These are phyloP conservation scores for Ustilago xerochloae DNA, from an alignment of 1,284 basidiomycete species.

Conservation along the genomic window DNA sequence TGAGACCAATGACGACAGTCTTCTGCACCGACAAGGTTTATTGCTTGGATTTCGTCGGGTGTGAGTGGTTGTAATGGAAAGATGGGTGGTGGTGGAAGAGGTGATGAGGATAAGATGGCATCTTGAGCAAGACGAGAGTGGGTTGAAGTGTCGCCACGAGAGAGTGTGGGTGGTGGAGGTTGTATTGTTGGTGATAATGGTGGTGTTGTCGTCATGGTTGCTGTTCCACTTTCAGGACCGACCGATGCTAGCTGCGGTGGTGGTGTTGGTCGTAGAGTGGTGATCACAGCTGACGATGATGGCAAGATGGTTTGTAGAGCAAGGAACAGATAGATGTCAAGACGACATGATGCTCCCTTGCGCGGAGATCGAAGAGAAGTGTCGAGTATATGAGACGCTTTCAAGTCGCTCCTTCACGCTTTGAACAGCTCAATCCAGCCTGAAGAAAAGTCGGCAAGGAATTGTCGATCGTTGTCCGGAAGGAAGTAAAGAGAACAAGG, in stretches of 20 bases:
- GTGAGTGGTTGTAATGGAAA: slow-evolving; percentile 27
- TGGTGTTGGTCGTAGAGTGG: background rate
- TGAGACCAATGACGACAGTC: slow-evolving; percentile 38
- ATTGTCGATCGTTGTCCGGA: too few relatives aligned
- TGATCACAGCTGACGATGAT: background rate
- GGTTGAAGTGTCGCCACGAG: background rate
- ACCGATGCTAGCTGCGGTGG: background rate
- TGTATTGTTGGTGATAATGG: slow-evolving; percentile 23
- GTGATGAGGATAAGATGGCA: background rate
- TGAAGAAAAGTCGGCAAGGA: too few relatives aligned
- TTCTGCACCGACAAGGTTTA: slow-evolving; percentile 32
- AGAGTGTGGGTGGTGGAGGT: slow-evolving; percentile 5
- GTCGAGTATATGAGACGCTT: slow-evolving; percentile 7
- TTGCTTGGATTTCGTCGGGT: slow-evolving; percentile 22
- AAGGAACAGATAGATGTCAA: slow-evolving; percentile 4
- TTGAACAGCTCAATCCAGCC: too few relatives aligned
- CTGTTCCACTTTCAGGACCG: background rate
- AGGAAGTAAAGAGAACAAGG: too few relatives aligned
- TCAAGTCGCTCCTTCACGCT: background rate
- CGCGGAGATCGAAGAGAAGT: background rate
- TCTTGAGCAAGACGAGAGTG: slow-evolving; percentile 8
- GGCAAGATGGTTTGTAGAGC: background rate
- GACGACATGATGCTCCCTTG: background rate
- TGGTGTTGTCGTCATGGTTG: background rate
- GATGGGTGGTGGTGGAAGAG: background rate